Evolutionary conservation across 192 early-diverging fungal species (phyloP).

Genomic region (Fimicolochytrium jonesii): DNA sequence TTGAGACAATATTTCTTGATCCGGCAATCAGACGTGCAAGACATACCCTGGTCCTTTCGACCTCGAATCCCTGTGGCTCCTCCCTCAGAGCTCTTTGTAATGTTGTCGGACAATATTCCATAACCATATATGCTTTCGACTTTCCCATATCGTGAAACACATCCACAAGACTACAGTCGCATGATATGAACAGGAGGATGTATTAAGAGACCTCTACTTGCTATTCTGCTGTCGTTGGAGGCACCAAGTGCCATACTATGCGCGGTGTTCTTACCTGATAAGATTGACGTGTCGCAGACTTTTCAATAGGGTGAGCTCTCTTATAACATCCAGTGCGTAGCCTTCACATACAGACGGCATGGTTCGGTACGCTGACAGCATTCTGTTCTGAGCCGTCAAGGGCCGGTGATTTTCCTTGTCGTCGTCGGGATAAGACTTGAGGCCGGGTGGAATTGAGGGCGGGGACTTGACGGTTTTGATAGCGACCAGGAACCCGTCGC

Average conservation of each 20-base stretch:
- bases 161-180: background rate
- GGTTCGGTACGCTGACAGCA: no score
- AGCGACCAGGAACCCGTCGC: no score
- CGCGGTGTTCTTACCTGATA: background rate
- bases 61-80: background rate
- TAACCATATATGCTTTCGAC: background rate
- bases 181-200: background rate
- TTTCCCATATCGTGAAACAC: background rate
- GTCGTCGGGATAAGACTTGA: no score
- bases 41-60: background rate
- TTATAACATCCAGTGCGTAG: conserved; percentile 4
- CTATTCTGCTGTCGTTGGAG: no score
- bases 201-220: no score
- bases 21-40: background rate
- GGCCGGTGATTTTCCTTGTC: no score
- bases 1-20: background rate
- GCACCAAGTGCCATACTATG: background rate
- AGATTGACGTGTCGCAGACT: conserved; percentile 9
- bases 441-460: no score
- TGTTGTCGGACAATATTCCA: conserved; percentile 7
- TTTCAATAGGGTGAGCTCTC: conserved; percentile 4
- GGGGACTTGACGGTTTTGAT: no score
- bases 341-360: no score
- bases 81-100: background rate
- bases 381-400: no score